phyloP scores from a whole-genome alignment of 2,329 filamentous ascomycete genomes.

The Chrysosphaeria jannelii region DNA sequence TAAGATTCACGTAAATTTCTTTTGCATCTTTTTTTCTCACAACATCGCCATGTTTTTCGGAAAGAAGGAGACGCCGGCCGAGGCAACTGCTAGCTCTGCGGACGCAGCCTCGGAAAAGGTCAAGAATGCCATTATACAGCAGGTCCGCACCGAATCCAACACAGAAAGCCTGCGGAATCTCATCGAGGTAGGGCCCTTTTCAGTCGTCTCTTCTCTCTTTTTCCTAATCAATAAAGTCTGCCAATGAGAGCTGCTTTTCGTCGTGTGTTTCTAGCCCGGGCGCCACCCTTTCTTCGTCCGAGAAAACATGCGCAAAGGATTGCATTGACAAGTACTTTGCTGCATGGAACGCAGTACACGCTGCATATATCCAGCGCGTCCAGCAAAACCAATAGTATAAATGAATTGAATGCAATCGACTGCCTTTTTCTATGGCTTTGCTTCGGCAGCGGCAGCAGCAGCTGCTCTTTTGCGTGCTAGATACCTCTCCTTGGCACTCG shows the following conservation, averaged over 20 bases:
- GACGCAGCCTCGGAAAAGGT: conserved; percentile 13
- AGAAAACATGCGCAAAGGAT: conserved; percentile 38
- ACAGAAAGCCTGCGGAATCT: conserved; percentile 37
- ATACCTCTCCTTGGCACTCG: conserved; percentile 51
- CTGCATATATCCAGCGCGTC: conserved; percentile 31
- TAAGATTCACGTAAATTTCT: too few relatives aligned
- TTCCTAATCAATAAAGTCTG: too few relatives aligned
- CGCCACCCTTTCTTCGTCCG: conserved; percentile 30
- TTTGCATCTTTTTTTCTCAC: too few relatives aligned
- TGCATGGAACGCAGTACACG: conserved; percentile 47
- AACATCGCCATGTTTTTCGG: too few relatives aligned
- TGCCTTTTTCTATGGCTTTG: conserved; percentile 26
- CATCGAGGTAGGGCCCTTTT: conserved; percentile 33
- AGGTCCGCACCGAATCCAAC: conserved; percentile 31
- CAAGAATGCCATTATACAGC: conserved; percentile 32
- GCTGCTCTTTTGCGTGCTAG: conserved; percentile 46
- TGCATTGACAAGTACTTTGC: conserved; percentile 73
- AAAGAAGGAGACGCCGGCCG: too few relatives aligned
- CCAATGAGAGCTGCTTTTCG: conserved; percentile 58
- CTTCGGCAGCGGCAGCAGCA: too few relatives aligned
- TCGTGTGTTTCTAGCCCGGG: conserved; percentile 46
- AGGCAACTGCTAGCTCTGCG: too few relatives aligned
- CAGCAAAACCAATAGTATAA: conserved; percentile 21
- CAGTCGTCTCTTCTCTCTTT: too few relatives aligned
- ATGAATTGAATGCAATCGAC: background rate